Base-by-base conservation (phyloP, 1,139 yeast genomes). In the Blastobotrys apis region DNA sequence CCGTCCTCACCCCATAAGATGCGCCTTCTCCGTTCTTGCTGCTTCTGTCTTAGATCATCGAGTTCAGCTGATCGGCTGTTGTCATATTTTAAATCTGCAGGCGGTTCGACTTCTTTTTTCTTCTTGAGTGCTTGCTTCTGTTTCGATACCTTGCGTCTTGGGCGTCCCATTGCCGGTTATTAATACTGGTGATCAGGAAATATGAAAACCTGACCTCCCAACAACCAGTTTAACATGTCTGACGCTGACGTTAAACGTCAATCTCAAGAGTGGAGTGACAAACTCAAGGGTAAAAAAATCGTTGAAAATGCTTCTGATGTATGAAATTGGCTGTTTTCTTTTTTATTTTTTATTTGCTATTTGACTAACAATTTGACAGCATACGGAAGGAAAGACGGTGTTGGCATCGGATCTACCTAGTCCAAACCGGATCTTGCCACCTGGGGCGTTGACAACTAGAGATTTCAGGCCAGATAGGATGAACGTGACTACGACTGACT, bases 401-500 rank as follows among this genome's bases (percentile, higher is more conserved):
- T 33, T 50, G 17, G 45, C 44, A 25, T 19, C 47, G 2, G 47
- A 47, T 15, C 37, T 57, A 38, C 62, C 62, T 3, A 43, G 47
- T 34, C 59, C 59, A 1, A 44, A 45, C 38, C 42, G 62, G 32
- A 52, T 58, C 2, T 42, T 57, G 12, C 49, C 49, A 2, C 61
- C 60, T 2, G 50, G 50, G 3, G 38, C 56, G 1, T 37, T 55
- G 20, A 44, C 50, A 20, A 58, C 61, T 6, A 41, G 58, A 5
- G 62, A 58, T 30, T 44, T 53, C 21, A 45, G 50, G 3, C 50
- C 55, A 2, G 57, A 58, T 5, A 42, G 60, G 47, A 43, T 59
- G 36, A 60, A 60, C 40, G 55, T 60, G 27, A 43, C 44, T n/a
- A 50, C 54, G 2, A 61, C 57, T 32, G 51, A 52, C 3, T n/a